Evolutionary conservation across 176 grass and related monocot genomes (phyloP).

Genomic region (Raddia guianensis): DNA sequence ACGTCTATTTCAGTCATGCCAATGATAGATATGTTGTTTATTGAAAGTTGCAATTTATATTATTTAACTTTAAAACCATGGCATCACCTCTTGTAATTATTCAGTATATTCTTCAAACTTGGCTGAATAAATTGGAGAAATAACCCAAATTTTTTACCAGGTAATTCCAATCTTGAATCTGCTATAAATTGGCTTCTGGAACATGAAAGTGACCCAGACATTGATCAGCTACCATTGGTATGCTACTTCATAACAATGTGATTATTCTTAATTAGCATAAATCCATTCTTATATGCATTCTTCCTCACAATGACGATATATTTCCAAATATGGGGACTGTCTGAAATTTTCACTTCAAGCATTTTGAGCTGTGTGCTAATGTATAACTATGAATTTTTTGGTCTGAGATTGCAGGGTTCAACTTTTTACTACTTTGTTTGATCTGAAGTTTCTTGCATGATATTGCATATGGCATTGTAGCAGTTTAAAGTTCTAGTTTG

Average conservation of each 20-base stretch:
- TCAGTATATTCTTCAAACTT: constrained; percentile 21
- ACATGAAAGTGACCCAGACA: constrained; percentile 88
- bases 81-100: constrained; percentile 8
- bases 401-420: constrained; percentile 1
- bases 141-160: constrained; percentile 48
- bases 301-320: neutral
- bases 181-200: constrained; percentile 82
- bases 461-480: neutral
- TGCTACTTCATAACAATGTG: constrained; percentile 30
- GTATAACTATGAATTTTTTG: constrained; percentile 4
- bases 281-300: constrained; percentile 20
- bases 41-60: constrained; percentile 10
- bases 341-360: neutral
- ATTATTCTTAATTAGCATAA: constrained; percentile 7
- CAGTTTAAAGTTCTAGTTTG: neutral
- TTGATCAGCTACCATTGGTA: constrained; percentile 83
- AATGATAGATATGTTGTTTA: constrained; percentile 17
- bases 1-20: constrained; percentile 30
- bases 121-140: constrained; percentile 23
- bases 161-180: constrained; percentile 72
- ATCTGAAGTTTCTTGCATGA: constrained; percentile 27
- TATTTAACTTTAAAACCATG: constrained; percentile 1
- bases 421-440: neutral
- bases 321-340: constrained; percentile 12
- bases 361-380: constrained; percentile 5